A percentile compares a stretch with the other conserved stretches of the same genome.
Evolutionary conservation across 805 yeast species (phyloP).

Genomic region (Starmerella asiatica): DNA sequence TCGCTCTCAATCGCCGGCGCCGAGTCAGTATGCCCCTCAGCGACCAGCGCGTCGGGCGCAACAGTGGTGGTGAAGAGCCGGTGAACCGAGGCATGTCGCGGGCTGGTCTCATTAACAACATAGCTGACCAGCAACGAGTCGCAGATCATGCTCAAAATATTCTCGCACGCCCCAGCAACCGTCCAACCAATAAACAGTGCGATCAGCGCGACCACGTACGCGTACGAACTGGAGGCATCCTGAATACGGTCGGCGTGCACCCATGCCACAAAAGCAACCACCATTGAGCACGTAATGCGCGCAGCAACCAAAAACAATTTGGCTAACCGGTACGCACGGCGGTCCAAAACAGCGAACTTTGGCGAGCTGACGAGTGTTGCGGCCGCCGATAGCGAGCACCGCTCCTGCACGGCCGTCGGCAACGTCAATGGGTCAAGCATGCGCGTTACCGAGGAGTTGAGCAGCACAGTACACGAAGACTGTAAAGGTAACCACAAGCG

Average conservation of each 20-base stretch:
- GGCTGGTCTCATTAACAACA: conserved; percentile 25
- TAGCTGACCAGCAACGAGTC: conserved; percentile 29
- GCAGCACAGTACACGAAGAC: conserved; percentile 18
- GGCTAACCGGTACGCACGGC: conserved; percentile 28
- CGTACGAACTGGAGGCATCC: conserved; percentile 28
- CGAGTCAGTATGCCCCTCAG: neutral
- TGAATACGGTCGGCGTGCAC: conserved; percentile 28
- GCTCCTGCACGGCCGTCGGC: conserved; percentile 27
- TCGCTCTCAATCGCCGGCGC: conserved; percentile 2
- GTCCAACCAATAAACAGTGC: conserved; percentile 33
- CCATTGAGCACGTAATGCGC: conserved; percentile 27
- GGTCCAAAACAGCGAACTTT: conserved; percentile 17
- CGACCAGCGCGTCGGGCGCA: neutral
- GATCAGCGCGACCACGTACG: conserved; percentile 30
- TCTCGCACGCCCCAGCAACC: conserved; percentile 33
- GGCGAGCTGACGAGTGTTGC: conserved; percentile 21
- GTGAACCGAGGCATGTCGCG: conserved; percentile 17
- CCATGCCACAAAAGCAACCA: conserved; percentile 31
- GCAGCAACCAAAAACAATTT: conserved; percentile 29
- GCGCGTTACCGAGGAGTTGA: conserved; percentile 22
- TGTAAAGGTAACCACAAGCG: conserved; percentile 21
- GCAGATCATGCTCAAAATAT: conserved; percentile 28
- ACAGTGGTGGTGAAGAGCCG: neutral
- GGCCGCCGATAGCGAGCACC: conserved; percentile 26
- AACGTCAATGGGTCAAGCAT: conserved; percentile 29